Conservation (phyloP, 257 asterid species). For the Solanum etuberosum region DNA sequence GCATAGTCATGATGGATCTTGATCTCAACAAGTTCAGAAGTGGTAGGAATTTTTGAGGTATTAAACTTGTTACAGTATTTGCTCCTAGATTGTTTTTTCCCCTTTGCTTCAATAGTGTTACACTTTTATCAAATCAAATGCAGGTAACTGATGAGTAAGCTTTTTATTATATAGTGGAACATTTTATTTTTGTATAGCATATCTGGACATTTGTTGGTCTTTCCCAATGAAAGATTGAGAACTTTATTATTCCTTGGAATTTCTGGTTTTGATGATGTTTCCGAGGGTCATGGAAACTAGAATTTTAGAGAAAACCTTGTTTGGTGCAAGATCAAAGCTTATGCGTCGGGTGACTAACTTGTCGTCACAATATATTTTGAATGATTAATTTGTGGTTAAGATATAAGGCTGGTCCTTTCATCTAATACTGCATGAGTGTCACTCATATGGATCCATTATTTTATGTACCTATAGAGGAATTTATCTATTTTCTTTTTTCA, state of each 20-base stretch:
- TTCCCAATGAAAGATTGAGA: background rate
- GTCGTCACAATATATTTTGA: background rate
- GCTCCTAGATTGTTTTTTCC: background rate
- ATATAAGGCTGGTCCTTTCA: background rate
- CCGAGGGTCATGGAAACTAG: background rate
- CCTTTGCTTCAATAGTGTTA: background rate
- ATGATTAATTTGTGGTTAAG: background rate
- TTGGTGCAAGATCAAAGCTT: background rate
- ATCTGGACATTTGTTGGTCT: background rate
- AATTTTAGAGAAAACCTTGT: background rate
- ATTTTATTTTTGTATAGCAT: background rate
- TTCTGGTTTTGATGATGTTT: background rate
- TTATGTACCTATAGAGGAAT: background rate
- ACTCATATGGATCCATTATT: background rate
- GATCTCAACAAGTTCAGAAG: background rate
- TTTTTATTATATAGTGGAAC: background rate
- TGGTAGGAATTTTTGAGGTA: background rate
- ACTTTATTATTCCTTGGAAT: background rate
- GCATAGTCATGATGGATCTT: background rate
- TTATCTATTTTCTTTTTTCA: background rate
- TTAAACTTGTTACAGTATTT: background rate
- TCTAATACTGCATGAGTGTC: background rate
- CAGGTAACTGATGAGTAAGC: background rate
- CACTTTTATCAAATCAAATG: background rate
- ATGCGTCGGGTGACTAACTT: background rate